These are phyloP conservation scores for Heteromeles arbutifolia DNA, from an alignment of 306 rosid species.

Conservation along the genomic window DNA sequence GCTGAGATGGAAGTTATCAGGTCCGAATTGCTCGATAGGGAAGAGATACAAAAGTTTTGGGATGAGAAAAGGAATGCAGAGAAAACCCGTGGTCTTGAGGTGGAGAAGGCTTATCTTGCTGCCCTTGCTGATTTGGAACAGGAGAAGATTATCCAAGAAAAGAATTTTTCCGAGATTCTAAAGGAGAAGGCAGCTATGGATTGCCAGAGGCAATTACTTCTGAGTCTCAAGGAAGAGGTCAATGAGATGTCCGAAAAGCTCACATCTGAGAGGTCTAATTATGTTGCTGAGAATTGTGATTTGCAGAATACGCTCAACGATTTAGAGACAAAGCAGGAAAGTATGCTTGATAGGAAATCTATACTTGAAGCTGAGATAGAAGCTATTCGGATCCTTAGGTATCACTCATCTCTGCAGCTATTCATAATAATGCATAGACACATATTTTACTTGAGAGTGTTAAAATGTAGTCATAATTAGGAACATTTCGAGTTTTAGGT, in stretches of 20 bases:
- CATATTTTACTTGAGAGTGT: neutral
- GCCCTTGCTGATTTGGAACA: constrained; percentile 50
- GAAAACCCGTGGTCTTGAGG: constrained; percentile 55
- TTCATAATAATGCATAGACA: neutral
- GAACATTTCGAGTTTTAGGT: neutral
- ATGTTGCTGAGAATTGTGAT: constrained; percentile 49
- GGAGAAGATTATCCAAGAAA: constrained; percentile 55
- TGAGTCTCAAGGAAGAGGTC: constrained; percentile 65
- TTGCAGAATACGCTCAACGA: constrained; percentile 44
- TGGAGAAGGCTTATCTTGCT: constrained; percentile 48
- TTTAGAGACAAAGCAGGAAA: constrained; percentile 53
- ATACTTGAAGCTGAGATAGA: constrained; percentile 86
- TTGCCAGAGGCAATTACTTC: constrained; percentile 76
- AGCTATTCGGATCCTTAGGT: constrained; percentile 88
- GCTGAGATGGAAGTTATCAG: constrained; percentile 59
- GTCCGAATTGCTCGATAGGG: constrained; percentile 66
- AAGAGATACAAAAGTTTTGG: constrained; percentile 76
- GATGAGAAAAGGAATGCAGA: constrained; percentile 51
- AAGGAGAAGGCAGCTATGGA: constrained; percentile 76
- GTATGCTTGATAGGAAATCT: constrained; percentile 59
- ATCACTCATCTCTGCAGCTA: neutral
- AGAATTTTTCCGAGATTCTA: constrained; percentile 37
- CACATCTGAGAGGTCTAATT: constrained; percentile 45
- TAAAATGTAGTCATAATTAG: neutral
- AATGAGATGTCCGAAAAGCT: constrained; percentile 69